phyloP scores from a whole-genome alignment of 768 basidiomycete species.

The Pleurotus tuber-regium region DNA sequence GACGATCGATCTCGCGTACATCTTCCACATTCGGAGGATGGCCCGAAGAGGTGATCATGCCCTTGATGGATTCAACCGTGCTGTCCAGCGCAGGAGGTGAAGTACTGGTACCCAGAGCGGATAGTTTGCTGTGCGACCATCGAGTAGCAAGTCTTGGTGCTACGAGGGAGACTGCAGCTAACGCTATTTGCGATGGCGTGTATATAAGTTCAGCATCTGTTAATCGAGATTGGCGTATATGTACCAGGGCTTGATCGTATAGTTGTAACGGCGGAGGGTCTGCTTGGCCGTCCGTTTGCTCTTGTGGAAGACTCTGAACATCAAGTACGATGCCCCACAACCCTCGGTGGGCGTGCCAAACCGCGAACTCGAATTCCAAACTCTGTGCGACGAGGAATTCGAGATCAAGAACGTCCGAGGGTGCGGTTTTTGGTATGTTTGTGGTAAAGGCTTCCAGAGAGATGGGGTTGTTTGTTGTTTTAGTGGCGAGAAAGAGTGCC shows the following conservation, averaged over 20 bases:
- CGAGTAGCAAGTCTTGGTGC: conserved; percentile 54
- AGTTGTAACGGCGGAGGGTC: conserved; percentile 36
- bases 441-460: conserved; percentile 82
- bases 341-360: conserved; percentile 89
- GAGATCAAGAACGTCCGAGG: conserved; percentile 86
- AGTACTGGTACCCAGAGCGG: conserved; percentile 6
- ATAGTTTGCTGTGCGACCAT: conserved; percentile 52
- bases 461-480: conserved; percentile 95
- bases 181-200: conserved; percentile 90
- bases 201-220: conserved; percentile 92
- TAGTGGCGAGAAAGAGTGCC: conserved; percentile 90
- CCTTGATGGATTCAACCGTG: conserved; percentile 52
- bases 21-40: conserved; percentile 73
- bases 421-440: conserved; percentile 77
- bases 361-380: conserved; percentile 89
- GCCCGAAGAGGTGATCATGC: conserved; percentile 51
- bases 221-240: conserved; percentile 77
- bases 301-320: conserved; percentile 64
- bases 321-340: conserved; percentile 89
- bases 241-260: conserved; percentile 63
- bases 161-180: conserved; percentile 71
- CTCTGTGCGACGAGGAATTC: conserved; percentile 97
- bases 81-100: conserved; percentile 27
- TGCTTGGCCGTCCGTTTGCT: conserved; percentile 22
- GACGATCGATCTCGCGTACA: conserved; percentile 86